Percentiles rank a stretch among this genome's conserved stretches.
Conservation (phyloP, 2,329 filamentous ascomycete species). For the Pseudogymnoascus sp. region DNA sequence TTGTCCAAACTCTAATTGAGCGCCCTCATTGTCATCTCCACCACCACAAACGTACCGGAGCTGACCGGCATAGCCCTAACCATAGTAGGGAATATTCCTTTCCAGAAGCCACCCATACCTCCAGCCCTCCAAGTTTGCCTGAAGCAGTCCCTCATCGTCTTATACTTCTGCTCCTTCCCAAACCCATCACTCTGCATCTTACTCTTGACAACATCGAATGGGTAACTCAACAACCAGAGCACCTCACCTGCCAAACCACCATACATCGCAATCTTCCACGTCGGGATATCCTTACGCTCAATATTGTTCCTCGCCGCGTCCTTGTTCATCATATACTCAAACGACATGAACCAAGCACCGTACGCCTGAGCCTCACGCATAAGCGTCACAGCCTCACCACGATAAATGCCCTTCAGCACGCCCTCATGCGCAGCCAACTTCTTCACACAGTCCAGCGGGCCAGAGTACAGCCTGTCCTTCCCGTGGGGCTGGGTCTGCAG, state of each 20-base stretch:
- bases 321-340: slow-evolving; percentile 92
- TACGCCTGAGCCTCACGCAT: slow-evolving; percentile 89
- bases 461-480: slow-evolving; percentile 64
- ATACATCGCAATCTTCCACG: slow-evolving; percentile 81
- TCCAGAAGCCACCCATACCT: slow-evolving; percentile 84
- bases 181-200: slow-evolving; percentile 99
- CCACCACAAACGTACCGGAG: slow-evolving; percentile 92
- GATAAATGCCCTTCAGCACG: slow-evolving; percentile 67
- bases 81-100: slow-evolving; percentile 81
- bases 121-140: slow-evolving; percentile 68
- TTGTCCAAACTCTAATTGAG: slow-evolving; percentile 3
- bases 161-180: slow-evolving; percentile 60
- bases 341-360: slow-evolving; percentile 88
- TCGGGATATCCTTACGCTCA: slow-evolving; percentile 67
- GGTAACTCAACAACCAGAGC: slow-evolving; percentile 88
- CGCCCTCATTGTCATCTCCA: slow-evolving; percentile 56
- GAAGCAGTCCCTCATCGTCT: slow-evolving; percentile 83
- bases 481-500: slow-evolving; percentile 95
- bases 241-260: slow-evolving; percentile 90
- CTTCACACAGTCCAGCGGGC: slow-evolving; percentile 82
- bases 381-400: slow-evolving; percentile 77
- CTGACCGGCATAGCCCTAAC: slow-evolving; percentile 94
- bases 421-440: slow-evolving; percentile 65
- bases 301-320: slow-evolving; percentile 72
- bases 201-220: slow-evolving; percentile 95